Evolutionary conservation across 2,329 filamentous ascomycete species (phyloP), one percentile per base, ranked within the genome.

Genomic region (Aureobasidium zeae): DNA sequence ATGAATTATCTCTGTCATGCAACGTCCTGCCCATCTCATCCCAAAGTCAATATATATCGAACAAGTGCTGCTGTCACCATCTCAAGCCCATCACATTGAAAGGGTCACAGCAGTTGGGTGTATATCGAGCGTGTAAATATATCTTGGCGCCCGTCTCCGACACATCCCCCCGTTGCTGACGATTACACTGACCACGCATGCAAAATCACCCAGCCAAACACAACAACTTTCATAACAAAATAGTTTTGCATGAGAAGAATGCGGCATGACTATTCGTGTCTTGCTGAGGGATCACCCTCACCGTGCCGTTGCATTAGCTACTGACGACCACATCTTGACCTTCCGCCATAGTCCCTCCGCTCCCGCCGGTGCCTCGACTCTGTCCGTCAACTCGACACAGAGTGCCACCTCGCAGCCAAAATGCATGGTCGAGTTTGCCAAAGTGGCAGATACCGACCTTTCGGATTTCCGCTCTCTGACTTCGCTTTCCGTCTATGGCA

Each of bases 341-440:
- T 85, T 96, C 59, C 81, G 85, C 49, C 80, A 91, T 67, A 86
- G 76, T 60, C 69, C 77, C 35, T 74, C 76, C 13, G 72, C 75
- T n/a, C n/a, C n/a, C n/a, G 74, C 67, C 60, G 81, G 81, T 49
- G 71, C 50, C 63, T 52, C 63, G 20, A 29, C 51, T 44, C 34
- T 63, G 56, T 61, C 63, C 46, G 49, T 55, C 22, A 52, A 54
- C 45, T 51, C 61, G 48, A 46, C 60, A 48, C 34, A 56, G 52
- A 51, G 62, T 50, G 53, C 55, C 52, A 67, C 59, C 51, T 20
- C 26, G 15, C 63, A 59, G 52, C 74, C 54, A 63, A 78, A 63
- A 74, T 94, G 87, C 69, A 87, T 94, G 72, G 87, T 95, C 52
- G 86, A 94, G 62, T 94, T 95, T 61, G 70, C 79, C 10, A 71